Evolutionary conservation across 2,329 filamentous ascomycete genomes (phyloP), one percentile per base, ranked within the genome.

Genomic region (Xylariaceae sp.): DNA sequence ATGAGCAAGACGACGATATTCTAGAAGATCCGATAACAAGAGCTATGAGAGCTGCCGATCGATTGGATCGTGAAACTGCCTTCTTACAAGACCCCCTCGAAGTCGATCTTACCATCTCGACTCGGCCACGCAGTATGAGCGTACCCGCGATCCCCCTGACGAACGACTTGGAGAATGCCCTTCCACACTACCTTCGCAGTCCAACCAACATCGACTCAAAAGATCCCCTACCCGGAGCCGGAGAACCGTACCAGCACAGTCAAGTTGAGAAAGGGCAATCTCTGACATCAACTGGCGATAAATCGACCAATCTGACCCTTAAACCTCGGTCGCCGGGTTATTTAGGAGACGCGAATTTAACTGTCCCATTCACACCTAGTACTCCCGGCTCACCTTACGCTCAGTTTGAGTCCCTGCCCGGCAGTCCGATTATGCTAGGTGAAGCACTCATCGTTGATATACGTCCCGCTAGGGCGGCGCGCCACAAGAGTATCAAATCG

Each of bases 1-100:
- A 52, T 30, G 62, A 57, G 6, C 57, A 55, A 47, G 63, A 62
- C 48, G 62, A 61, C 4, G 58, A 56, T 7, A 52, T 58, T 11
- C 61, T 64, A n/a, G 72, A 76, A 47, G 82, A 85, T 65, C 81
- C 81, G 50, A 79, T 77, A 58, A 78, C 76, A 18, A 76, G 74
- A 65, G 82, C 82, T 42, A 86, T 85, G 81, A 76, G 79, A 66
- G 82, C 82, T 13, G 83, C 83, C 6, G 83, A 86, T 57, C 79
- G 78, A 2, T 74, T 86, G 44, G 80, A 86, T 66, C 76, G 76
- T 56, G 74, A 82, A 62, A 85, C 82, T 0, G 81, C 78, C 52
- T 79, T 73, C 18, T 70, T 85, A n/a, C 82, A 86, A 62, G 75
- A 76, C 0, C 74, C 68, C 52, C 74, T 76, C 56, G 77, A 81